Evolutionary conservation across 192 early-diverging fungal genomes (phyloP).

Genomic region (Linnemannia hyalina): DNA sequence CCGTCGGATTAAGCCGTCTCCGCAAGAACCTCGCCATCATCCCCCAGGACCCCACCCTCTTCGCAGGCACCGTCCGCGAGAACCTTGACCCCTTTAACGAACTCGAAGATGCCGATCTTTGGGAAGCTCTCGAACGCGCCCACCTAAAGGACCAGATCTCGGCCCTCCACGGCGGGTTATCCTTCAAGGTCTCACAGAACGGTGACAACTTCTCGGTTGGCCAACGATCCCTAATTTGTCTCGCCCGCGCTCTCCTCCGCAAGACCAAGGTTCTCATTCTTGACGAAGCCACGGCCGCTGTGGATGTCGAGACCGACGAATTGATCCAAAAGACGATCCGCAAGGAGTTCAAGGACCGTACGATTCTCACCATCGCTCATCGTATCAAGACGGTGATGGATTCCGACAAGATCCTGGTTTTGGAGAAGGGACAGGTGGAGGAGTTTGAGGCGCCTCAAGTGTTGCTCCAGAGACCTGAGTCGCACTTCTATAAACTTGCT

Average conservation of each 20-base stretch:
- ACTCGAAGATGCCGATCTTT: conserved; percentile 66
- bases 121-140: conserved; percentile 73
- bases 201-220: conserved; percentile 90
- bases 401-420: conserved; percentile 85
- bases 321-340: conserved; percentile 90
- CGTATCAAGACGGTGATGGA: conserved; percentile 87
- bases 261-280: conserved; percentile 64
- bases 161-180: conserved; percentile 73
- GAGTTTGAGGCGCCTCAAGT: conserved; percentile 78
- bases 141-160: conserved; percentile 76
- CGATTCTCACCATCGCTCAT: conserved; percentile 93
- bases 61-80: conserved; percentile 66
- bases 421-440: conserved; percentile 59
- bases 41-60: conserved; percentile 81
- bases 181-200: conserved; percentile 76
- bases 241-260: conserved; percentile 78
- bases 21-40: conserved; percentile 77
- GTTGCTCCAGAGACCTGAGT: conserved; percentile 47
- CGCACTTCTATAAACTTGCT: conserved; percentile 60
- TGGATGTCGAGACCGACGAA: conserved; percentile 89
- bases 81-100: conserved; percentile 66
- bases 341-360: conserved; percentile 78
- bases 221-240: conserved; percentile 77
- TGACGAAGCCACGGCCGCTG: conserved; percentile 67
- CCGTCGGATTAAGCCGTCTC: conserved; percentile 68